Base-by-base conservation (phyloP, 352 stramenopile genomes). In the Pythium aphanidermatum region DNA sequence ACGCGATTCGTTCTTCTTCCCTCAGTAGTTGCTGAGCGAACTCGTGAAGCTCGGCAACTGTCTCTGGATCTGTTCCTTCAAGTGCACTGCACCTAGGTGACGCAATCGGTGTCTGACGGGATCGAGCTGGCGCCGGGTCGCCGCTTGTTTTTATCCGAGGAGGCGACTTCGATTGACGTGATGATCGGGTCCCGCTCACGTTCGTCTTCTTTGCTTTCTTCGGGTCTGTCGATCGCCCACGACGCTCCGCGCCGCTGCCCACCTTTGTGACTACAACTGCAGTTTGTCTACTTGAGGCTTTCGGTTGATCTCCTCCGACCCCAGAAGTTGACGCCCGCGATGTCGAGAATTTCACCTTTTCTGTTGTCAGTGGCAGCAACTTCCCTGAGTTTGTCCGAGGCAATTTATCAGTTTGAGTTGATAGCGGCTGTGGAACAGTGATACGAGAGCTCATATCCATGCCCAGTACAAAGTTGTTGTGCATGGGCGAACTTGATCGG, bases 21-120 rank as follows among this genome's bases (percentile, higher is more conserved):
- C 58, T 70, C 0, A 84, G 56, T 26, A 84, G 27, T 31, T 84
- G 72, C 33, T 84, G 72, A 0, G 67, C 69, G 58, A 84, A 81
- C 28, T 84, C 72, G 4, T 72, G 66, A 4, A 81, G 46, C 37
- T 84, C 72, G 20, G 62, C 62, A 45, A 81, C 72, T 66, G 62
- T 43, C 11, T 65, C 40, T 37, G 55, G 23, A 26, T 59, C 51
- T 8, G 11, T 53, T 17, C 11, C 23, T 10, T 46, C 49, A 7
- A 25, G 17, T 27, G 6, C 26, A 26, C 12, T 34, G 11, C 28
- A 25, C 31, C 19, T 38, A 5, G 46, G 47, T 4, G 30, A n/a
- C 25, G 19, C 9, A 11, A 11, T 10, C 9, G 26, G 9, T 30
- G 25, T 16, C 39, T 37, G 16, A 46, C 20, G 46, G 20, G 36